Percentiles rank a stretch among this genome's conserved stretches.
Conservation (phyloP, 2,329 filamentous ascomycete genomes). For the Clonostachys byssicola region DNA sequence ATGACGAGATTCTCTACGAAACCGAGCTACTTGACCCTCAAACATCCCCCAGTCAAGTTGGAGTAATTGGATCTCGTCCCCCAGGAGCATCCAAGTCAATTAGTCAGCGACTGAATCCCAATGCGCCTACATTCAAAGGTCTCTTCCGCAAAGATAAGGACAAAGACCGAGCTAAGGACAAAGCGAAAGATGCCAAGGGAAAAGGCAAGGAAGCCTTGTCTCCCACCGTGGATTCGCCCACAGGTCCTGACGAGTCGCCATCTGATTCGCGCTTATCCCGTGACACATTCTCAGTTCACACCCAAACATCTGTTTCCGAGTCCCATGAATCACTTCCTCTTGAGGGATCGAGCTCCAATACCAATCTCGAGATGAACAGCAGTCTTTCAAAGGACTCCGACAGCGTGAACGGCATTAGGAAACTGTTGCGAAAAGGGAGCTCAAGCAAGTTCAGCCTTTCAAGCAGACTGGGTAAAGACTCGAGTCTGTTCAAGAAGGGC, state of each 20-base stretch:
- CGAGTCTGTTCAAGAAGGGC: constrained; percentile 54
- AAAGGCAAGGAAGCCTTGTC: constrained; percentile 21
- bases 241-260: constrained; percentile 44
- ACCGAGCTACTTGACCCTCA: constrained; percentile 47
- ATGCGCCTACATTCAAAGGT: constrained; percentile 82
- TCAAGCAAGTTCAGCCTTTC: constrained; percentile 62
- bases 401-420: constrained; percentile 44
- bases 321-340: constrained; percentile 54
- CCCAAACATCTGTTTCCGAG: constrained; percentile 54
- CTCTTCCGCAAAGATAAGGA: constrained; percentile 48
- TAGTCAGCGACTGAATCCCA: constrained; percentile 73
- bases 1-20: constrained; percentile 61
- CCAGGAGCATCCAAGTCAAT: constrained; percentile 32
- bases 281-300: constrained; percentile 53
- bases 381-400: constrained; percentile 44
- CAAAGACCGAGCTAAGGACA: constrained; percentile 22
- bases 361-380: constrained; percentile 46
- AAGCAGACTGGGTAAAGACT: constrained; percentile 50
- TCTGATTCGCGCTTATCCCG: constrained; percentile 50
- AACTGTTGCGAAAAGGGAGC: constrained; percentile 62
- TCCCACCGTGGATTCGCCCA: constrained; percentile 20
- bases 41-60: constrained; percentile 53
- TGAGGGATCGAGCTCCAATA: constrained; percentile 52
- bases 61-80: constrained; percentile 78
- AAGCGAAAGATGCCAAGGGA: constrained; percentile 25